A percentile compares a stretch with the other conserved stretches of the same genome.
phyloP scores from a whole-genome alignment of 495 filamentous ascomycete species.

The Pseudotulostoma volvatum region DNA sequence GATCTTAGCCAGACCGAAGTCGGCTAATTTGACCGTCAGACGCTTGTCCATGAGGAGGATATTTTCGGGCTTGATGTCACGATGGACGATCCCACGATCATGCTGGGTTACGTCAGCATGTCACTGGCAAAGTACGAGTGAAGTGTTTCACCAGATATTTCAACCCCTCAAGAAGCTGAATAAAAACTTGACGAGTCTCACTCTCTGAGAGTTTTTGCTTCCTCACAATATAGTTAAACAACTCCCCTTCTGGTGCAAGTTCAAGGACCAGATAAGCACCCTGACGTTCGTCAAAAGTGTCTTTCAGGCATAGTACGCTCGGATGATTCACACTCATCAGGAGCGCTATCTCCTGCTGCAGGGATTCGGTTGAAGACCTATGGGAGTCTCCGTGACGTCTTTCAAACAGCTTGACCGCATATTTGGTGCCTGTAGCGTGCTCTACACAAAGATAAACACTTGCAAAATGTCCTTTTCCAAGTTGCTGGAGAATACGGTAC shows the following conservation, averaged over 20 bases:
- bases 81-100: conserved; percentile 92
- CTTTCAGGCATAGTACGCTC: conserved; percentile 87
- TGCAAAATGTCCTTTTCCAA: conserved; percentile 95
- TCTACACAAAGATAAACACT: conserved; percentile 86
- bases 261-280: conserved; percentile 88
- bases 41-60: conserved; percentile 78
- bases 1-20: conserved; percentile 97
- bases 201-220: conserved; percentile 73
- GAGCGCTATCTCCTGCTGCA: conserved; percentile 92
- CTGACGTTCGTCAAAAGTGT: conserved; percentile 83
- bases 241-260: conserved; percentile 77
- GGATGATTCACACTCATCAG: conserved; percentile 92
- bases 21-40: conserved; percentile 78
- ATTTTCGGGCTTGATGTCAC: conserved; percentile 98
- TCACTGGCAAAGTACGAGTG: no score
- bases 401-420: conserved; percentile 88
- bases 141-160: conserved; percentile 67
- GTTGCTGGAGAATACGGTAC: conserved; percentile 66
- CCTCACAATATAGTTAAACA: conserved; percentile 87
- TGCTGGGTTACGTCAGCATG: conserved; percentile 51
- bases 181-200: conserved; percentile 73
- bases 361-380: conserved; percentile 59
- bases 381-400: conserved; percentile 66
- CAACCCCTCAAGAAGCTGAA: conserved; percentile 81
- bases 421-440: conserved; percentile 63